Percentiles rank a stretch among this genome's conserved stretches.
These are phyloP conservation scores for Fraxinus sp. DNA, from an alignment of 305 asterid species.

Conservation along the genomic window DNA sequence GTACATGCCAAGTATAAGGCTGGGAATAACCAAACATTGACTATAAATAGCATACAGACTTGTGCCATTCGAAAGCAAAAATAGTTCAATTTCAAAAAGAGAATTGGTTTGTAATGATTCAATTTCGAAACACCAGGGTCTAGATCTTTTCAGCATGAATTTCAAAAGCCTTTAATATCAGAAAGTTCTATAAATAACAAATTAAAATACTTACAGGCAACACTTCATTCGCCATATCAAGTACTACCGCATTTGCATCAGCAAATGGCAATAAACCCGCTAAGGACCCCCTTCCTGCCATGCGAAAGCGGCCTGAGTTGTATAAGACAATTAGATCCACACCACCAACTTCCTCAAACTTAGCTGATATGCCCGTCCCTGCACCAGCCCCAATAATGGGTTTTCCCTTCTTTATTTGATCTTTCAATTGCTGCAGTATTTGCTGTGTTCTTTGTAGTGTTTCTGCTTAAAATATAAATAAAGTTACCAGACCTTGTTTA, in stretches of 20 bases:
- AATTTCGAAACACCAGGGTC: background rate
- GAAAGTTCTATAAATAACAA: constrained; percentile 7
- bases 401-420: constrained; percentile 63
- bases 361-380: constrained; percentile 97
- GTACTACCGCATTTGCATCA: constrained; percentile 92
- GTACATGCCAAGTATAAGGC: background rate
- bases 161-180: background rate
- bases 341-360: constrained; percentile 97
- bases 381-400: constrained; percentile 98
- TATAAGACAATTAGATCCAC: constrained; percentile 88
- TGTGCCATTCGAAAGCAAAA: background rate
- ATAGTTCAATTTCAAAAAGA: background rate
- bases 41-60: background rate
- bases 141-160: background rate
- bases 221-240: constrained; percentile 97
- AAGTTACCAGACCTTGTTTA: background rate
- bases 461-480: constrained; percentile 46
- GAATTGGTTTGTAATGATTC: background rate
- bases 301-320: constrained; percentile 94
- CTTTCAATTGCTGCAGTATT: constrained; percentile 58
- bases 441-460: constrained; percentile 62
- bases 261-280: constrained; percentile 96
- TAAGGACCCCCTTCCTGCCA: constrained; percentile 99
- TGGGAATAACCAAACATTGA: background rate
- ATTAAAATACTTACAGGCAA: constrained; percentile 68